Evolutionary conservation across 2,329 filamentous ascomycete species (phyloP).

Genomic region (Botrytis deweyae): DNA sequence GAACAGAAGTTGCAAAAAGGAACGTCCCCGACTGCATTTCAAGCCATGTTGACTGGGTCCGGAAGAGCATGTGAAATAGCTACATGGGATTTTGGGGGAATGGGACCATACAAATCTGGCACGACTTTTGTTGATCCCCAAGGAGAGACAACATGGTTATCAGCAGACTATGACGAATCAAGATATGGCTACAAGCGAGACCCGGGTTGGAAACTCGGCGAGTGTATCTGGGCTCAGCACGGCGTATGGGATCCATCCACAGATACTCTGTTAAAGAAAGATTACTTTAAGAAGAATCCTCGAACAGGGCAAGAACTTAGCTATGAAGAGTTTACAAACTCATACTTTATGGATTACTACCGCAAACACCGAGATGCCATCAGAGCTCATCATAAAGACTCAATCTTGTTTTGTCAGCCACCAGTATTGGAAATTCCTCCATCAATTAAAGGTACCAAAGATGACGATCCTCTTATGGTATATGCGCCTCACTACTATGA

Average conservation of each 20-base stretch:
- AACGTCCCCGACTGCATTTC: constrained; percentile 90
- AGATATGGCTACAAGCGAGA: constrained; percentile 90
- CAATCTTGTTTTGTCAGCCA: constrained; percentile 87
- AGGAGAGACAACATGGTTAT: constrained; percentile 81
- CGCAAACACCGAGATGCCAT: constrained; percentile 73
- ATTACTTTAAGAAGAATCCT: constrained; percentile 84
- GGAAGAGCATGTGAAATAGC: constrained; percentile 87
- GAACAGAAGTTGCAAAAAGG: constrained; percentile 92
- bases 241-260: constrained; percentile 86
- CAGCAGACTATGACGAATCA: constrained; percentile 77
- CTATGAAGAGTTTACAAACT: constrained; percentile 85
- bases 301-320: constrained; percentile 70
- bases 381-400: constrained; percentile 71
- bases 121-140: constrained; percentile 81
- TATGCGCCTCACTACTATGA: constrained; percentile 98
- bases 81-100: constrained; percentile 88
- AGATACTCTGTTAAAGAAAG: constrained; percentile 74
- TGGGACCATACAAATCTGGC: constrained; percentile 90
- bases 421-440: constrained; percentile 92
- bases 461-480: constrained; percentile 86
- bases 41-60: constrained; percentile 87
- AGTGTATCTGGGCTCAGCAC: constrained; percentile 96
- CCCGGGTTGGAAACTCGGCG: constrained; percentile 84
- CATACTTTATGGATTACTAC: constrained; percentile 87
- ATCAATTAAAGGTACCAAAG: constrained; percentile 77